phyloP scores from a whole-genome alignment of 805 yeast species.

The Suhomyces pyralidae region DNA sequence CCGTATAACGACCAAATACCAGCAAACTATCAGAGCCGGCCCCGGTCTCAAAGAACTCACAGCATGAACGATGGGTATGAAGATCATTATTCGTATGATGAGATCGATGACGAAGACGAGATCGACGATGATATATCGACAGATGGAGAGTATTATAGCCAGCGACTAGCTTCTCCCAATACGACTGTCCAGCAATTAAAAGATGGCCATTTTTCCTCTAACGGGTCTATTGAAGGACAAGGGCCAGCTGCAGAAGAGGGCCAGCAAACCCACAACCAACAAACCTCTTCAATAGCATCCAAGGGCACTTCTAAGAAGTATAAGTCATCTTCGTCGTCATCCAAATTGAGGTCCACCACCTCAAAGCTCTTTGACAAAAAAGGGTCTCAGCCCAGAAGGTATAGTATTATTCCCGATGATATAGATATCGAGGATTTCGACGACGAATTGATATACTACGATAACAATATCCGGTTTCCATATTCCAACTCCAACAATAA shows the following conservation, averaged over 20 bases:
- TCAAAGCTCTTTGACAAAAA: constrained; percentile 70
- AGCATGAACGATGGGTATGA: constrained; percentile 24
- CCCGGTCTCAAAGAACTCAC: constrained; percentile 8
- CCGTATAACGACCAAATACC: not conserved
- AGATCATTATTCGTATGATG: constrained; percentile 25
- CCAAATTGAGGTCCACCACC: constrained; percentile 61
- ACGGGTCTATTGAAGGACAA: not conserved
- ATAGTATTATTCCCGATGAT: constrained; percentile 68
- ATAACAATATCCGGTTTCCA: constrained; percentile 39
- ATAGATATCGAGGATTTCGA: constrained; percentile 53
- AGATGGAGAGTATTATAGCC: constrained; percentile 25
- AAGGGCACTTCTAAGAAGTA: constrained; percentile 23
- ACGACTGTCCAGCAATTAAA: constrained; percentile 2
- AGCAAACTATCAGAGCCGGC: constrained; percentile 1
- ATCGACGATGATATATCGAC: constrained; percentile 28
- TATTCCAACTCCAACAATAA: constrained; percentile 22
- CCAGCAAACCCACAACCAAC: not conserved
- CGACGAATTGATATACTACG: constrained; percentile 49
- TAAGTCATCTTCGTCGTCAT: constrained; percentile 32
- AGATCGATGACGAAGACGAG: constrained; percentile 19
- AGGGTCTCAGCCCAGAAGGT: constrained; percentile 69
- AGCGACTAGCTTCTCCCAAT: not conserved
- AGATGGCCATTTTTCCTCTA: not conserved
- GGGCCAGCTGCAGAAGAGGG: not conserved
- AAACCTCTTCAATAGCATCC: not conserved